These are phyloP conservation scores for Beauveria rudraprayagi DNA, from an alignment of 2,329 filamentous ascomycete species.

Conservation along the genomic window DNA sequence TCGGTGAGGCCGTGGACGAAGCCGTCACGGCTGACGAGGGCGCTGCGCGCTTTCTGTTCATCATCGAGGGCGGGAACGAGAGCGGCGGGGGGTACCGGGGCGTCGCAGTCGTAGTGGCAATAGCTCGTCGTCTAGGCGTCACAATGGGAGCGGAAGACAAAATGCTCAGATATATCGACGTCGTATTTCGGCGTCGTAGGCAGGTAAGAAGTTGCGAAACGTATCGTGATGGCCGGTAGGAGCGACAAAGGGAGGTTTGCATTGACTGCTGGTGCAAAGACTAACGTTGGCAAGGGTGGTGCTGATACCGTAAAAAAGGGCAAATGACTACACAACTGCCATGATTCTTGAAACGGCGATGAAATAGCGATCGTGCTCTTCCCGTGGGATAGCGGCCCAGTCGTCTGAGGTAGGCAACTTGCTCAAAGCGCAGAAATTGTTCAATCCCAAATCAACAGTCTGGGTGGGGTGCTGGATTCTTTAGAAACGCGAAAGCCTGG, in stretches of 20 bases:
- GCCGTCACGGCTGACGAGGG: slow-evolving; percentile 12
- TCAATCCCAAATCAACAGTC: slow-evolving; percentile 6
- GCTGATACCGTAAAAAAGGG: not conserved
- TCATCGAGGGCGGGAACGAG: slow-evolving; percentile 11
- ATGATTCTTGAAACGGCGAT: not conserved
- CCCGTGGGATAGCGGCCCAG: not conserved
- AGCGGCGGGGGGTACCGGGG: not conserved
- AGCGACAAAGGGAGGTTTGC: slow-evolving; percentile 7
- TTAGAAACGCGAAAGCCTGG: slow-evolving; percentile 5
- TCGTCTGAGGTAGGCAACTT: slow-evolving; percentile 1
- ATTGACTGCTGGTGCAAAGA: not conserved
- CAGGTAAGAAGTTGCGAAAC: not conserved
- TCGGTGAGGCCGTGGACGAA: slow-evolving; percentile 12
- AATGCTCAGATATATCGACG: not conserved
- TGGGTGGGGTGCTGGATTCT: slow-evolving; percentile 9
- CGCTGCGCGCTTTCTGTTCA: slow-evolving; percentile 25
- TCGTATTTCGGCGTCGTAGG: not conserved
- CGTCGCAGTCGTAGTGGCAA: not conserved
- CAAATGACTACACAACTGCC: not conserved
- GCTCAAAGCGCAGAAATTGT: slow-evolving; percentile 8
- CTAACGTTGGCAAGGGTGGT: not conserved
- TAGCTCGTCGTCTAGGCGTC: not conserved
- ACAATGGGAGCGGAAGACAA: not conserved
- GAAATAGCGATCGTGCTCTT: not conserved
- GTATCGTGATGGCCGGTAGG: not conserved